Percentiles rank a stretch among this genome's conserved stretches.
Conservation (phyloP, 768 basidiomycete genomes). For the Termitomyces sp. region DNA sequence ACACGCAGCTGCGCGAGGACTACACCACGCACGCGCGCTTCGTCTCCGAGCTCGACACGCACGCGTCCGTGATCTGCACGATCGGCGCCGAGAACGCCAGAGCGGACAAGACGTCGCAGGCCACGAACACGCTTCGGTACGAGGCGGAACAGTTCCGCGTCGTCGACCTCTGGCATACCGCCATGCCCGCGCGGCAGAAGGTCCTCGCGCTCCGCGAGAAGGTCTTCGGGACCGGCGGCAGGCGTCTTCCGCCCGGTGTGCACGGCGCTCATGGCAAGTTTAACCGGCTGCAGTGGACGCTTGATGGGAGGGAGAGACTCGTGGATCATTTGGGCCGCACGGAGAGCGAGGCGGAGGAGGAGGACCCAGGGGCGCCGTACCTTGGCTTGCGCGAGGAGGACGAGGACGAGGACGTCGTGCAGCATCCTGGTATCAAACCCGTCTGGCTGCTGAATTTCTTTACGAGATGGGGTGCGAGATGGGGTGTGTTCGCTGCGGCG, state of each 20-base stretch:
- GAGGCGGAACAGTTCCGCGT: conserved; percentile 67
- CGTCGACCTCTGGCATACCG: conserved; percentile 62
- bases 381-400: conserved; percentile 28
- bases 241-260: conserved; percentile 42
- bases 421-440: conserved; percentile 56
- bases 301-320: conserved; percentile 55
- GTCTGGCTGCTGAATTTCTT: conserved; percentile 77
- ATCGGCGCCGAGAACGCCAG: conserved; percentile 46
- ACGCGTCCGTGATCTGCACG: conserved; percentile 41
- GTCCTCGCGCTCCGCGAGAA: conserved; percentile 61
- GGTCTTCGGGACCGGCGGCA: conserved; percentile 58
- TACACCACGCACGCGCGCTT: conserved; percentile 47
- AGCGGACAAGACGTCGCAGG: conserved; percentile 51
- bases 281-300: conserved; percentile 64
- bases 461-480: conserved; percentile 68
- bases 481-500: conserved; percentile 38
- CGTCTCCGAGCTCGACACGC: conserved; percentile 40
- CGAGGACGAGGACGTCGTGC: conserved; percentile 54
- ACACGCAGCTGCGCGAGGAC: conserved; percentile 51
- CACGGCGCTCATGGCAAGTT: conserved; percentile 56
- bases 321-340: conserved; percentile 70
- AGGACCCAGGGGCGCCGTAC: conserved; percentile 31
- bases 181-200: conserved; percentile 53
- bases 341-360: conserved; percentile 75
- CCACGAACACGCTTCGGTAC: conserved; percentile 64